Evolutionary conservation across 2,329 filamentous ascomycete species (phyloP), one percentile per base, ranked within the genome.

Genomic region (Diaporthe sp.): DNA sequence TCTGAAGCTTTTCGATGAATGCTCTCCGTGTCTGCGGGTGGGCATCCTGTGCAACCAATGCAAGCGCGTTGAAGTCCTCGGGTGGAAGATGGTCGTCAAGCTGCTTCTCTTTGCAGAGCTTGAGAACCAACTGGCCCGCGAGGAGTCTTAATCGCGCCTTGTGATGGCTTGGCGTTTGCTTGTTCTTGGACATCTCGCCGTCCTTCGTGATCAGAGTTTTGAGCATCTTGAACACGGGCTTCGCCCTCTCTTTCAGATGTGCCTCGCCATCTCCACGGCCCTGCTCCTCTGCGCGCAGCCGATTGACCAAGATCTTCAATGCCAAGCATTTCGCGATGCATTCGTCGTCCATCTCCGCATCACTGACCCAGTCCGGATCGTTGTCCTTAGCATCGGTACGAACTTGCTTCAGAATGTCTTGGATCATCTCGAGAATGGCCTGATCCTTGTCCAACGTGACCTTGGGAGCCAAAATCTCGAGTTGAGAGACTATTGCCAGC

Each of bases 1-100:
- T 98, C 84, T 97, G 97, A 53, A 99, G 86, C 78, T 96, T 95
- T 79, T 92, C 91, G 70, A 97, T 88, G 79, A 99, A 98, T 2
- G 90, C 90, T 61, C 89, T 90, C 44, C 97, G 93, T 37, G 98
- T 95, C 77, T 93, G 89, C 2, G 90, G 85, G 66, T 94, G 88
- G 8, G 88, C 87, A 80, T 98, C 96, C 81, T 98, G 96, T 2
- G 94, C 91, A 17, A 98, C 90, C 75, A 94, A 89, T 0, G 95
- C 93, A 15, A 99, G 88, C 37, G 90, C 88, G 81, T 98, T 94
- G 84, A 98, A 99, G 79, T 94, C 92, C 6, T 86, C 81, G 0
- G 93, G 91, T 7, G 90, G 89, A 65, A 98, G 88, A 27, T 95
- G 84, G 63, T 93, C 91, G 79, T 98, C 96, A 77, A 96, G 92